Percentiles rank a stretch among this genome's conserved stretches.
These are phyloP conservation scores for Candida montana DNA, from an alignment of 805 yeast genomes.

Conservation along the genomic window DNA sequence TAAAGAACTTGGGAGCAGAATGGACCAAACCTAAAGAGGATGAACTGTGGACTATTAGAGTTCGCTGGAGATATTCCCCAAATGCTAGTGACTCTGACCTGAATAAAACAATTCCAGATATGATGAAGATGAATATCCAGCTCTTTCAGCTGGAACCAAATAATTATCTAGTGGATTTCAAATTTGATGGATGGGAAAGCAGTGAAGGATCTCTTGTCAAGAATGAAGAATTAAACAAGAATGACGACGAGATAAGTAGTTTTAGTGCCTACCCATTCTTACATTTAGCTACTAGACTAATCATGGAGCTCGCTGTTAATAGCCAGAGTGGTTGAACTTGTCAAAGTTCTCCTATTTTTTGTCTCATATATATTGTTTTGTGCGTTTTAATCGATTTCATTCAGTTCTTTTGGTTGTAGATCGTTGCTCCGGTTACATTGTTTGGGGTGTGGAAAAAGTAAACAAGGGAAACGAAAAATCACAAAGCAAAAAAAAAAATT, in stretches of 20 bases:
- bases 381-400: too few species aligned
- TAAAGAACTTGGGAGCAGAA: slow-evolving; percentile 91
- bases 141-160: slow-evolving; percentile 93
- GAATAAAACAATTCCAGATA: slow-evolving; percentile 46
- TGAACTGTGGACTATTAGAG: slow-evolving; percentile 92
- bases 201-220: slow-evolving; percentile 30
- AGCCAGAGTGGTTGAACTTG: slow-evolving; percentile 46
- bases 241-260: slow-evolving; percentile 75
- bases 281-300: slow-evolving; percentile 84
- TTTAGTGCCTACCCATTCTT: slow-evolving; percentile 93
- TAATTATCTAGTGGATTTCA: slow-evolving; percentile 92
- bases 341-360: too few species aligned
- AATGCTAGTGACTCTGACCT: slow-evolving; percentile 23
- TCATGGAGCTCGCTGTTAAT: slow-evolving; percentile 96
- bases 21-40: slow-evolving; percentile 96
- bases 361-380: too few species aligned
- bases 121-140: slow-evolving; percentile 96
- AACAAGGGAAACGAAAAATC: neutral
- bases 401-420: neutral
- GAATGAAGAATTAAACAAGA: slow-evolving; percentile 26
- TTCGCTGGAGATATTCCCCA: slow-evolving; percentile 80
- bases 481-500: neutral
- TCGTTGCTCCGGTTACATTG: slow-evolving; percentile 2
- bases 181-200: slow-evolving; percentile 95
- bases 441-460: neutral